A percentile compares a stretch with the other conserved stretches of the same genome.
Evolutionary conservation across 352 stramenopile genomes (phyloP).

Genomic region (Elongisporangium prolatum): DNA sequence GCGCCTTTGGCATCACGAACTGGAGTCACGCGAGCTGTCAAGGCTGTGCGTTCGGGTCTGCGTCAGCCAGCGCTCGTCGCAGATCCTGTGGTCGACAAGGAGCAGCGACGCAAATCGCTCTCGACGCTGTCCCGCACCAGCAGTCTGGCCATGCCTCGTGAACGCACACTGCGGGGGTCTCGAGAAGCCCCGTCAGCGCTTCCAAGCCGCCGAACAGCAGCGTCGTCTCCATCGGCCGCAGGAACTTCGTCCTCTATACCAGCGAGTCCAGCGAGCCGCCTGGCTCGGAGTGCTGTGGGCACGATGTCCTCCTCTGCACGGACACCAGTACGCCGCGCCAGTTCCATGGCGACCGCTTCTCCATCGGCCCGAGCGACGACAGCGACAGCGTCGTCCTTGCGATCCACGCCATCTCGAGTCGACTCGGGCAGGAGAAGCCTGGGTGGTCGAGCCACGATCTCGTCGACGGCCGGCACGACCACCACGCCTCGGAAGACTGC

Average conservation of each 20-base stretch:
- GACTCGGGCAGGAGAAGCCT: constrained; percentile 9
- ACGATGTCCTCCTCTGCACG: background rate
- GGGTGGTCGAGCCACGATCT: background rate
- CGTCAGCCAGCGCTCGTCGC: constrained; percentile 7
- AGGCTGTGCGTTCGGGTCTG: background rate
- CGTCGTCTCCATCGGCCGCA: background rate
- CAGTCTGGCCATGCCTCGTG: background rate
- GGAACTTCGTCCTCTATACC: background rate
- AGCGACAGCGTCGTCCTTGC: background rate
- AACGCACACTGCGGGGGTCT: background rate
- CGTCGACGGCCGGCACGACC: background rate
- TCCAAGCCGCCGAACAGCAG: background rate
- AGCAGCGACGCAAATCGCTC: constrained; percentile 36
- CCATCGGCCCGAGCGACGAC: background rate
- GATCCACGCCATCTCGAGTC: background rate
- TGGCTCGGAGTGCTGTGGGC: background rate
- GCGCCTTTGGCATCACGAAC: background rate
- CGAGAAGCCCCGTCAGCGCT: background rate
- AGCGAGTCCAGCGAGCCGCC: background rate
- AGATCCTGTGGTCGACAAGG: constrained; percentile 16
- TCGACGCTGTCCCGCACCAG: constrained; percentile 19
- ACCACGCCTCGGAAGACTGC: background rate
- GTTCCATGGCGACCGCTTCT: background rate
- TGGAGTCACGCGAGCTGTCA: background rate
- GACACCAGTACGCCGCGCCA: background rate